Conservation (phyloP, 2,329 filamentous ascomycete genomes). For the Helotiales sp. region DNA sequence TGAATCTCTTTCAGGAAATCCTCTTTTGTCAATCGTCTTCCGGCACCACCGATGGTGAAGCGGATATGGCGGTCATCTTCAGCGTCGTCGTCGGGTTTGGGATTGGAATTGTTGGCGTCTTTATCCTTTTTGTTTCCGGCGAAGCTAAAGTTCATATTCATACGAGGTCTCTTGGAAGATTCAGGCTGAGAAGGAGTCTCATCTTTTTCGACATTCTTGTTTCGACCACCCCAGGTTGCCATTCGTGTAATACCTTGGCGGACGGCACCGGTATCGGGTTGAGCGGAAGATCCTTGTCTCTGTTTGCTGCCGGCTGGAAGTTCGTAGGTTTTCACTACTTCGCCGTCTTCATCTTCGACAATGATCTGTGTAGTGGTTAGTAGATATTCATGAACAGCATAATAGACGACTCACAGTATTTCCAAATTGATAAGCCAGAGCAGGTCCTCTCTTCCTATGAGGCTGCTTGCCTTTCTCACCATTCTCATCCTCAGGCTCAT, state of each 20-base stretch:
- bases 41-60: slow-evolving; percentile 74
- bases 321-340: slow-evolving; percentile 83
- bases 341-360: slow-evolving; percentile 82
- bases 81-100: too few relatives aligned
- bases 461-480: slow-evolving; percentile 37
- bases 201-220: slow-evolving; percentile 6
- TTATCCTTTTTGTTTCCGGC: slow-evolving; percentile 25
- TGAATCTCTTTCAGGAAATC: slow-evolving; percentile 77
- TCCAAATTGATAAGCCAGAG: slow-evolving; percentile 82
- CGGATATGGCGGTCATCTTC: slow-evolving; percentile 71
- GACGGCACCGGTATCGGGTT: slow-evolving; percentile 16
- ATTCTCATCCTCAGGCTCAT: slow-evolving; percentile 43
- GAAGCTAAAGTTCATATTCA: slow-evolving; percentile 34
- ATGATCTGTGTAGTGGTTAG: slow-evolving; percentile 59
- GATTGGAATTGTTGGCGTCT: slow-evolving; percentile 35
- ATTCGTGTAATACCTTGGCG: slow-evolving; percentile 29
- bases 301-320: slow-evolving; percentile 49
- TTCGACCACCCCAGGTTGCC: slow-evolving; percentile 31
- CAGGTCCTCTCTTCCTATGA: slow-evolving; percentile 64
- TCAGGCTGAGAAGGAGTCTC: neutral
- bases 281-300: slow-evolving; percentile 8
- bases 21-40: slow-evolving; percentile 74
- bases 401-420: slow-evolving; percentile 58
- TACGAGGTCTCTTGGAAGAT: slow-evolving; percentile 25
- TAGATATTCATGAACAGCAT: neutral